These are phyloP conservation scores for Balamuthia mandrillaris DNA, from an alignment of 208 protist genomes.

Conservation along the genomic window DNA sequence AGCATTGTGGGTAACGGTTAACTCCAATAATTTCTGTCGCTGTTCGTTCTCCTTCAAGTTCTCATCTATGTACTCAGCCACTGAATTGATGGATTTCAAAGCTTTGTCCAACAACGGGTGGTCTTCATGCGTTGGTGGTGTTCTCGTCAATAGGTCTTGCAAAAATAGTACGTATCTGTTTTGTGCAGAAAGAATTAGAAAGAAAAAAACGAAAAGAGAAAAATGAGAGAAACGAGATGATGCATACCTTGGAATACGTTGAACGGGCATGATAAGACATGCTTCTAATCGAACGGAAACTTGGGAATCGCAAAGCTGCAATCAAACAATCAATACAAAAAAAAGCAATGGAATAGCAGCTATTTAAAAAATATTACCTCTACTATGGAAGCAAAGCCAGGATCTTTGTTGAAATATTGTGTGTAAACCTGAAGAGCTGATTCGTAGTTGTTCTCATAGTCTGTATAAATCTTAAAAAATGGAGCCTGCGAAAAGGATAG, in stretches of 20 bases:
- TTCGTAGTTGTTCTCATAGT: slow-evolving; percentile 37
- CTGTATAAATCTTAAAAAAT: slow-evolving; percentile 33
- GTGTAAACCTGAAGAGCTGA: slow-evolving; percentile 31
- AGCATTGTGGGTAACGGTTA: not conserved
- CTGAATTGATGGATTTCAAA: slow-evolving; percentile 1
- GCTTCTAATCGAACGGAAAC: slow-evolving; percentile 20
- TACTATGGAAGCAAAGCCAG: slow-evolving; percentile 20
- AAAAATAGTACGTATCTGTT: slow-evolving; percentile 5
- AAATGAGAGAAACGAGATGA: not conserved
- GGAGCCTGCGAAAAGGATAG: not conserved
- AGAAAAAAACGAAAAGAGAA: not conserved
- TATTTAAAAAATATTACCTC: too few species aligned
- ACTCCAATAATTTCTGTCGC: slow-evolving; percentile 31
- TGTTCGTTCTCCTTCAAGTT: slow-evolving; percentile 32
- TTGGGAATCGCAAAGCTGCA: not conserved
- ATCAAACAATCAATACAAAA: not conserved
- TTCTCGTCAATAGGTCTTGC: slow-evolving; percentile 25
- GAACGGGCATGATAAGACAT: slow-evolving; percentile 44
- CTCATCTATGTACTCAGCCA: slow-evolving; percentile 27
- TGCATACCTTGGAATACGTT: slow-evolving; percentile 31
- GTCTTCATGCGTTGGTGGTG: too few species aligned
- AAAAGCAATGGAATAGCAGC: not conserved
- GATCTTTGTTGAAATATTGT: slow-evolving; percentile 32
- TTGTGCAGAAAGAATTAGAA: not conserved
- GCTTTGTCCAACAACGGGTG: slow-evolving; percentile 12